Conservation (phyloP, 345 rosid species). For the Eucalyptus sp. region DNA sequence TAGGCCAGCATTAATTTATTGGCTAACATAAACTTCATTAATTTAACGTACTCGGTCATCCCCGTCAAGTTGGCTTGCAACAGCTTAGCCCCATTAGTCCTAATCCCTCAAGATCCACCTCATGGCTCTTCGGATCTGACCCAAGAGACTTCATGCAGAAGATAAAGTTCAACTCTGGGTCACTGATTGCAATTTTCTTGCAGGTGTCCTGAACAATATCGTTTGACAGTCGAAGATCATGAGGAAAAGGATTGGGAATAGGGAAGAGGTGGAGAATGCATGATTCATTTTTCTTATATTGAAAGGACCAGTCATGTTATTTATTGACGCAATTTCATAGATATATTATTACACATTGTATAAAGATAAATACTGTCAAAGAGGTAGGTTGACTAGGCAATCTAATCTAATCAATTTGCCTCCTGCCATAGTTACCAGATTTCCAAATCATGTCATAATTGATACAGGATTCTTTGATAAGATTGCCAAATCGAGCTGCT, state of each 20-base stretch:
- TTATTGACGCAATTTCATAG: background rate
- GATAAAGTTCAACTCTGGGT: background rate
- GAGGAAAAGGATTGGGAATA: background rate
- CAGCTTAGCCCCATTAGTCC: background rate
- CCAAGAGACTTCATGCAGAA: background rate
- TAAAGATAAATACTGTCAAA: too few species aligned
- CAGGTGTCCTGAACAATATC: background rate
- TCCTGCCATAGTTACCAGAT: background rate
- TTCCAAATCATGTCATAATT: background rate
- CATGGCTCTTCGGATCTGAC: background rate
- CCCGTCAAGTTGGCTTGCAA: background rate
- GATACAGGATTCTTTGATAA: background rate
- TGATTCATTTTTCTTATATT: background rate
- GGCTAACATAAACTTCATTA: background rate
- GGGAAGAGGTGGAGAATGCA: background rate
- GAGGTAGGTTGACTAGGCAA: background rate
- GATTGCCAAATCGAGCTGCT: background rate
- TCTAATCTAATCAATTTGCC: background rate
- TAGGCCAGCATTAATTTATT: background rate
- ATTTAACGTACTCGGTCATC: background rate
- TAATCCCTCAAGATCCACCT: background rate
- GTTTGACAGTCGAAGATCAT: too few species aligned
- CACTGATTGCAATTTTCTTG: background rate
- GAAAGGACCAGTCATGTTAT: too few species aligned
- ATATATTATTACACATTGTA: too few species aligned